A percentile compares a stretch with the other conserved stretches of the same genome.
These are phyloP conservation scores for Phytophthora hibernalis DNA, from an alignment of 352 stramenopile genomes.

Conservation along the genomic window DNA sequence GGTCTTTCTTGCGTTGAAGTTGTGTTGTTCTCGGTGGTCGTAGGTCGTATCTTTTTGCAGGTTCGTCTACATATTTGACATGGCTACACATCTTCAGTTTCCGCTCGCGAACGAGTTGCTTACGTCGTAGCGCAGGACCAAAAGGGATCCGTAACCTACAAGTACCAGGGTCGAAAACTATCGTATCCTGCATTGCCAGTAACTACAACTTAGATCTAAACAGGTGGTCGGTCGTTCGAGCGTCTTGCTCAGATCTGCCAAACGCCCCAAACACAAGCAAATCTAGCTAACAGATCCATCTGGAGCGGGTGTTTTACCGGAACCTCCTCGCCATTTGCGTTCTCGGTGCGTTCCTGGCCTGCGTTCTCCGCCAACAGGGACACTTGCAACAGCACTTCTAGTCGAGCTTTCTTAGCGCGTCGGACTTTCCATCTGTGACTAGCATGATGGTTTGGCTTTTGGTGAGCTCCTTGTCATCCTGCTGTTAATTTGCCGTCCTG, in stretches of 20 bases:
- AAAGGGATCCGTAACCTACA: too few species aligned
- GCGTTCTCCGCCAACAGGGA: constrained; percentile 10
- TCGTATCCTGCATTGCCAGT: too few species aligned
- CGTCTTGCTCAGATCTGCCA: neutral
- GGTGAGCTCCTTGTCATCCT: constrained; percentile 11
- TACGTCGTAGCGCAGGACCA: neutral
- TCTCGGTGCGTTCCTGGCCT: constrained; percentile 10
- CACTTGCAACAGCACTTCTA: constrained; percentile 6
- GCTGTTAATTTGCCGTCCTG: too few species aligned
- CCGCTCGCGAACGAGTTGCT: too few species aligned
- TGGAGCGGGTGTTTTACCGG: constrained; percentile 13
- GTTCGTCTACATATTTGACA: neutral
- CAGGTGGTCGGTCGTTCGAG: too few species aligned
- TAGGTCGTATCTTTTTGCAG: neutral
- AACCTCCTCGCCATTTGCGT: constrained; percentile 13
- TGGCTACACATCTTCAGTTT: too few species aligned
- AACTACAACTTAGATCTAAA: too few species aligned
- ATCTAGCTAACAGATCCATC: neutral
- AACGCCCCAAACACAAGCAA: neutral
- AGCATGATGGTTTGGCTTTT: neutral
- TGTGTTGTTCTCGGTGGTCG: neutral
- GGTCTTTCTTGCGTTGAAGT: neutral
- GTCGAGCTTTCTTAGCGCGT: constrained; percentile 12
- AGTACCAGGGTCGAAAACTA: neutral
- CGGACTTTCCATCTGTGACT: neutral